These are phyloP conservation scores for Scutellaria barbata DNA, from an alignment of 257 asterid genomes.

Conservation along the genomic window DNA sequence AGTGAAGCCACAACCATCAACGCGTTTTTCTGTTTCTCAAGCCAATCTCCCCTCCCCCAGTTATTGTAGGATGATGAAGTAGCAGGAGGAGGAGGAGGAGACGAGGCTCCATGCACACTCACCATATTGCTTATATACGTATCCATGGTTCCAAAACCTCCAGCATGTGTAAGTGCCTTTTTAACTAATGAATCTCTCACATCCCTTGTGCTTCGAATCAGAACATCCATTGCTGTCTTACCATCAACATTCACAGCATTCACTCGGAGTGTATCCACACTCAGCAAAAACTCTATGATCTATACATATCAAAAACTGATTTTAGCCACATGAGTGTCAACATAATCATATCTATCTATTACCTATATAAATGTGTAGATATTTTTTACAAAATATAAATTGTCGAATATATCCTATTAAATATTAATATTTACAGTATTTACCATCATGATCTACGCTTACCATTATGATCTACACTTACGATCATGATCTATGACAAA, in stretches of 20 bases:
- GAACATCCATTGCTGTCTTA: slow-evolving; percentile 21
- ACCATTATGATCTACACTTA: too few relatives aligned
- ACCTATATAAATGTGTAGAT: too few relatives aligned
- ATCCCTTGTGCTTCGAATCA: slow-evolving; percentile 27
- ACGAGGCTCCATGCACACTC: background rate
- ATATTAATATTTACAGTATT: too few relatives aligned
- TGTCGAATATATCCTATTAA: too few relatives aligned
- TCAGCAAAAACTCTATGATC: slow-evolving; percentile 14
- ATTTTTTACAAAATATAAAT: too few relatives aligned
- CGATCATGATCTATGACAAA: too few relatives aligned
- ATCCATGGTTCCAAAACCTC: background rate
- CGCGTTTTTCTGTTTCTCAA: slow-evolving; percentile 21
- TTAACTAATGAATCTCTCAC: slow-evolving; percentile 18
- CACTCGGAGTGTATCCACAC: slow-evolving; percentile 15
- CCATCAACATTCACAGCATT: slow-evolving; percentile 17
- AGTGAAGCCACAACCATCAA: slow-evolving; percentile 47
- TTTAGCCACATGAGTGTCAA: too few relatives aligned
- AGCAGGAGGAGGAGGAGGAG: too few relatives aligned
- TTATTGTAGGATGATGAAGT: background rate
- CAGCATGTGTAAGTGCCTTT: background rate
- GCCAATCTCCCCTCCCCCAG: slow-evolving; percentile 14
- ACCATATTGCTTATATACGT: background rate
- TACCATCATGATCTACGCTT: too few relatives aligned
- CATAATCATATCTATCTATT: too few relatives aligned
- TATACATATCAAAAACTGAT: background rate